Evolutionary conservation across 306 rosid genomes (phyloP).

Genomic region (Sophora flavescens): DNA sequence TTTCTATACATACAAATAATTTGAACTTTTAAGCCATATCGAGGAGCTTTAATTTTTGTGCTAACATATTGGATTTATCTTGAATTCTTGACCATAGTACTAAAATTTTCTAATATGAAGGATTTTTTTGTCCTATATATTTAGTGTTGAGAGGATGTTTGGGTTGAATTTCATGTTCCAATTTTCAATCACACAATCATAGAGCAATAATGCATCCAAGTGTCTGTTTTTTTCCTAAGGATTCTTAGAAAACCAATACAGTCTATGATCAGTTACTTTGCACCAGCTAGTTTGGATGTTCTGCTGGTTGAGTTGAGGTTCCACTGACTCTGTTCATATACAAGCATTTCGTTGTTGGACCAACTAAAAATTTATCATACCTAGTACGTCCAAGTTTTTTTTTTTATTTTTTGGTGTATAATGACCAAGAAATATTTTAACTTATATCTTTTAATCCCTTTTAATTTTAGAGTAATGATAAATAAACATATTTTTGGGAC

Average conservation of each 20-base stretch:
- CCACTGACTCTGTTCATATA: neutral
- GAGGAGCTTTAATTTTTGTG: conserved; percentile 25
- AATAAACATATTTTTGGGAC: too few relatives aligned
- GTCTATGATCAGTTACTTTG: neutral
- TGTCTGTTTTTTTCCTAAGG: neutral
- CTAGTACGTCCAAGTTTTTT: too few relatives aligned
- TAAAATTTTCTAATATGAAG: neutral
- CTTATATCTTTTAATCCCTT: too few relatives aligned
- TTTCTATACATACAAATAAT: neutral
- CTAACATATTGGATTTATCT: conserved; percentile 11
- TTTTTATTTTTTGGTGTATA: too few relatives aligned
- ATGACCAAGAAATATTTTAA: too few relatives aligned
- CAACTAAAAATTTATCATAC: too few relatives aligned
- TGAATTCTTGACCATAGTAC: neutral
- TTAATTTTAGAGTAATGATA: too few relatives aligned
- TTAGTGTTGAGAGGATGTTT: conserved; percentile 3
- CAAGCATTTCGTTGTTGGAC: neutral
- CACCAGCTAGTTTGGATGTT: neutral
- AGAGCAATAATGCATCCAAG: conserved; percentile 41
- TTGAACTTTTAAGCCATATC: conserved; percentile 23
- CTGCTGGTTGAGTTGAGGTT: neutral
- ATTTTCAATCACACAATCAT: conserved; percentile 44
- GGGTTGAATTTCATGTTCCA: conserved; percentile 12
- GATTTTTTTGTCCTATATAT: conserved; percentile 44
- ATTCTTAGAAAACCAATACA: conserved; percentile 15